These are phyloP conservation scores for Lepidium sativum DNA, from an alignment of 345 rosid genomes.

Conservation along the genomic window DNA sequence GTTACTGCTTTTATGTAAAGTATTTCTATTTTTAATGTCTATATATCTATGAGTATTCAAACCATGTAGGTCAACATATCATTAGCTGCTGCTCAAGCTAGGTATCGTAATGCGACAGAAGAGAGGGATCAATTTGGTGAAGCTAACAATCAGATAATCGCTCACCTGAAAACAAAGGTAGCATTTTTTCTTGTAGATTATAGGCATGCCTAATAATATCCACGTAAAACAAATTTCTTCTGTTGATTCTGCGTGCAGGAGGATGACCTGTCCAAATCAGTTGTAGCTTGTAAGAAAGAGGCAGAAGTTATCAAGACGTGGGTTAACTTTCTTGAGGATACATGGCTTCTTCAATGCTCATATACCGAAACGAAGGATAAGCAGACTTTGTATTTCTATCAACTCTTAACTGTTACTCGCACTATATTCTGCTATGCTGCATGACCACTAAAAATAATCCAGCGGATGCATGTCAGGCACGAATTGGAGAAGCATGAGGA, in stretches of 20 bases:
- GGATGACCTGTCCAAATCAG: constrained; percentile 74
- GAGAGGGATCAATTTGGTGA: constrained; percentile 93
- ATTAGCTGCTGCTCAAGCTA: constrained; percentile 83
- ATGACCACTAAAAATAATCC: background rate
- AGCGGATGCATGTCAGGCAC: constrained; percentile 38
- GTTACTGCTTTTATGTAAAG: background rate
- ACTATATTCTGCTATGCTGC: background rate
- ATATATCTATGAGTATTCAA: constrained; percentile 8
- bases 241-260: constrained; percentile 44
- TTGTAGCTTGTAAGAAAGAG: constrained; percentile 67
- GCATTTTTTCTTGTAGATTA: background rate
- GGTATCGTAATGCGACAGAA: constrained; percentile 66
- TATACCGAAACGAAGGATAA: constrained; percentile 62
- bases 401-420: constrained; percentile 16
- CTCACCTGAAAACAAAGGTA: constrained; percentile 81
- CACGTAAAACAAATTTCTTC: constrained; percentile 3
- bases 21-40: no score
- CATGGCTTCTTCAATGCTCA: constrained; percentile 73
- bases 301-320: constrained; percentile 75
- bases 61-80: constrained; percentile 67
- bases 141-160: constrained; percentile 81
- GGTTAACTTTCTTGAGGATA: constrained; percentile 88
- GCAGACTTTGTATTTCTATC: constrained; percentile 55
- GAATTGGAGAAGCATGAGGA: constrained; percentile 82
- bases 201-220: background rate